Percentiles rank a stretch among this genome's conserved stretches.
phyloP scores from a whole-genome alignment of 2,329 filamentous ascomycete genomes.

The Delphinella strobiligena region DNA sequence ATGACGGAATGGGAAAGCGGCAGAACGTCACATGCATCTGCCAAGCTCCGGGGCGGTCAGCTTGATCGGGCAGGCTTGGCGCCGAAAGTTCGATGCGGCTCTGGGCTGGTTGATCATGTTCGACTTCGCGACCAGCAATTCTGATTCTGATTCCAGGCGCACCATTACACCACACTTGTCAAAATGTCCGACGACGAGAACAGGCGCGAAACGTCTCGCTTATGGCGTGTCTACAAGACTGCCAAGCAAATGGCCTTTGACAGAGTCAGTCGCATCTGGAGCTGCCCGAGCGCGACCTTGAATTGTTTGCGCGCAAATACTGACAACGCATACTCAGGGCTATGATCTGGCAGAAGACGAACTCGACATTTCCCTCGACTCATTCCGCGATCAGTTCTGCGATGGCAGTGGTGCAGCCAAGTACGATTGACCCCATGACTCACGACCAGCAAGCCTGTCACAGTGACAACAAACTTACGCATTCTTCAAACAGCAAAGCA shows the following conservation, averaged over 20 bases:
- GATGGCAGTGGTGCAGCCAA: slow-evolving; percentile 62
- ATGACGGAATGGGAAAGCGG: background rate
- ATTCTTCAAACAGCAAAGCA: slow-evolving; percentile 53
- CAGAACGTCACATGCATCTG: background rate
- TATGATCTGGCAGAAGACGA: slow-evolving; percentile 88
- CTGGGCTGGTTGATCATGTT: too few relatives aligned
- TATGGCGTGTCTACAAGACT: slow-evolving; percentile 92
- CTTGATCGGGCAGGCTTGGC: slow-evolving; percentile 2
- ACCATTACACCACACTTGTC: slow-evolving; percentile 3
- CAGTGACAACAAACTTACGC: too few relatives aligned
- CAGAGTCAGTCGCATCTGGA: slow-evolving; percentile 48
- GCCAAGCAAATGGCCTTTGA: slow-evolving; percentile 91
- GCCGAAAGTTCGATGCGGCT: slow-evolving; percentile 4
- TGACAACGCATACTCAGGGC: slow-evolving; percentile 47
- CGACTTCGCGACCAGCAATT: slow-evolving; percentile 16
- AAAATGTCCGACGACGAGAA: slow-evolving; percentile 18
- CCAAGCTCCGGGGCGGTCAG: slow-evolving; percentile 17
- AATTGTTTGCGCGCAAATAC: background rate
- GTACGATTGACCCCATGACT: slow-evolving; percentile 34
- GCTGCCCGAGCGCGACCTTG: slow-evolving; percentile 8
- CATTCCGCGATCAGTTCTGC: slow-evolving; percentile 63
- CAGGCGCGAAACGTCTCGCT: slow-evolving; percentile 38
- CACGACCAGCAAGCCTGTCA: background rate
- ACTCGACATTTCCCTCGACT: slow-evolving; percentile 71
- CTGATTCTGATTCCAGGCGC: slow-evolving; percentile 5